phyloP scores from a whole-genome alignment of 1,284 basidiomycete genomes.

The Pseudozyma tsukubaensis region DNA sequence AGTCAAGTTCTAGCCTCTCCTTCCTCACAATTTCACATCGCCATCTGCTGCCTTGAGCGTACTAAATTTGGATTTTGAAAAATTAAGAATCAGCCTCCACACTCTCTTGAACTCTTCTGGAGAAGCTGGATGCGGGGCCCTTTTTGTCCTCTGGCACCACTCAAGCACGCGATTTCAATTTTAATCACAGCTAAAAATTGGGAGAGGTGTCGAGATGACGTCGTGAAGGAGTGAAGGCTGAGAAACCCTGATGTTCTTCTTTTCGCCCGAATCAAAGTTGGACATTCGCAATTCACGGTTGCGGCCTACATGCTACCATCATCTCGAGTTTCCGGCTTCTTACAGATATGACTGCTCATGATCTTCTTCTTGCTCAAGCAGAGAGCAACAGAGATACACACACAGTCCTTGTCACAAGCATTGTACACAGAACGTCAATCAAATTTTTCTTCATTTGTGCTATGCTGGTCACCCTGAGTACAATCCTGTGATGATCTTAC shows the following conservation, averaged over 20 bases:
- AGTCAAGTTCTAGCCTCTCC: not conserved
- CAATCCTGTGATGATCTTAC: too few relatives aligned
- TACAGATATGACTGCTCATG: not conserved
- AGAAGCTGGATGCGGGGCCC: not conserved
- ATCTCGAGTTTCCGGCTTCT: not conserved
- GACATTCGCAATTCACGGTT: not conserved
- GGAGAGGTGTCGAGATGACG: not conserved
- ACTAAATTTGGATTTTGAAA: not conserved
- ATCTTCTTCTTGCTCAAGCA: too few relatives aligned
- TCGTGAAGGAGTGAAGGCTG: not conserved
- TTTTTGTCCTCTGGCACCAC: not conserved
- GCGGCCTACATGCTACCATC: not conserved
- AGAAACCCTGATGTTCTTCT: not conserved
- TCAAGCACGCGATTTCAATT: not conserved
- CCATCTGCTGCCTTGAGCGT: constrained; percentile 9
- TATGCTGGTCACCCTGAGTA: not conserved
- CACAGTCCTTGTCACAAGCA: too few relatives aligned
- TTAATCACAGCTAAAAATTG: not conserved
- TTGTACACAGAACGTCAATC: too few relatives aligned
- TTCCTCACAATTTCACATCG: not conserved
- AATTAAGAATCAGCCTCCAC: constrained; percentile 6
- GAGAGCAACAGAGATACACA: too few relatives aligned
- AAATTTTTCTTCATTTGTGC: not conserved
- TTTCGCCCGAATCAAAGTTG: not conserved
- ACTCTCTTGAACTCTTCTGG: not conserved